Conservation (phyloP, 2,329 filamentous ascomycete species). For the Thelonectria discophora region DNA sequence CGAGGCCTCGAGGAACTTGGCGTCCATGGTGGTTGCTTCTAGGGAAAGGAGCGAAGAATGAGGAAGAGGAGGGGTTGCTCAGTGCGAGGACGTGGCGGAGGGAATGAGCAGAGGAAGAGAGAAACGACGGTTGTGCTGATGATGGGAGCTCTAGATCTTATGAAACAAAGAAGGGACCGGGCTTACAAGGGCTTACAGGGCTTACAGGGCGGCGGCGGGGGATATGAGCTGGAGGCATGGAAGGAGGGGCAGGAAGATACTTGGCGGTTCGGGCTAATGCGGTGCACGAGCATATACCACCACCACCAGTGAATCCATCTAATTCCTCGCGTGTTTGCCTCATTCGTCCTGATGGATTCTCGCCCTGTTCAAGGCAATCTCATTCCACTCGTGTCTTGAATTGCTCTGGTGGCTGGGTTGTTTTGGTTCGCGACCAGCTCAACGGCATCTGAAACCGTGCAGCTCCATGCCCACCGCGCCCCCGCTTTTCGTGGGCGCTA, state of each 20-base stretch:
- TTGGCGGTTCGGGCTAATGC: background rate
- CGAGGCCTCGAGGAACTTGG: slow-evolving; percentile 67
- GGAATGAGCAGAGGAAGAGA: slow-evolving; percentile 14
- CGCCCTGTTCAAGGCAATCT: background rate
- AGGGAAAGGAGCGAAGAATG: slow-evolving; percentile 2
- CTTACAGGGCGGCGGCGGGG: slow-evolving; percentile 23
- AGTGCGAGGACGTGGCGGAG: no score
- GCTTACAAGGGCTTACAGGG: background rate
- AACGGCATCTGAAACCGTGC: background rate
- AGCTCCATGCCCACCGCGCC: background rate
- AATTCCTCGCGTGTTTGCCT: background rate
- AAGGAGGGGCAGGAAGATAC: slow-evolving; percentile 7
- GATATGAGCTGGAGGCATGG: slow-evolving; percentile 5
- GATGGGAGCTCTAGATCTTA: slow-evolving; percentile 36
- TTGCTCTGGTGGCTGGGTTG: slow-evolving; percentile 3
- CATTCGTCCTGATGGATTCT: background rate
- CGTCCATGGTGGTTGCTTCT: slow-evolving; percentile 55
- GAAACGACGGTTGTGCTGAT: no score
- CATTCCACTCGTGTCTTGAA: background rate
- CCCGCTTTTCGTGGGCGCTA: slow-evolving; percentile 10
- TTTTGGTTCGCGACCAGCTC: slow-evolving; percentile 8
- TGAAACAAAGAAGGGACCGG: slow-evolving; percentile 31
- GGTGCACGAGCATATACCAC: background rate
- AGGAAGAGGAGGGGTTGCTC: background rate
- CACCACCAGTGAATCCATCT: no score